phyloP scores from a whole-genome alignment of 306 rosid genomes.

The Acacia acuminata region DNA sequence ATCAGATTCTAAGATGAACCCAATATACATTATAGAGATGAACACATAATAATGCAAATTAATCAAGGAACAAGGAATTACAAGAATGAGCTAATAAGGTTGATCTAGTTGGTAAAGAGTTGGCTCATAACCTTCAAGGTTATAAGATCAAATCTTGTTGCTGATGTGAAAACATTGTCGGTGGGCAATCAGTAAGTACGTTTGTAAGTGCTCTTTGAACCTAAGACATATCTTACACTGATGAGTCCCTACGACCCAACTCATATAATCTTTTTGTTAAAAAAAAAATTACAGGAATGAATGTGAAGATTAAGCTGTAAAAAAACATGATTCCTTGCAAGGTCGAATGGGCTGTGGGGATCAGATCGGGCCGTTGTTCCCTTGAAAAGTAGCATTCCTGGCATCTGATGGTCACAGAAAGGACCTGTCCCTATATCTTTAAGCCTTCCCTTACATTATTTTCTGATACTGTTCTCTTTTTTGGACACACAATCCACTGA shows the following conservation, averaged over 20 bases:
- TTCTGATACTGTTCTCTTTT: conserved; percentile 9
- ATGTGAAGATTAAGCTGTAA: neutral
- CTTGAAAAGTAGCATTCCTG: conserved; percentile 42
- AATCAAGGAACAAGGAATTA: neutral
- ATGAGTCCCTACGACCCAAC: too few species aligned
- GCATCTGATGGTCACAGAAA: conserved; percentile 10
- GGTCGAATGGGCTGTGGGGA: conserved; percentile 57
- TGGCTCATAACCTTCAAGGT: too few species aligned
- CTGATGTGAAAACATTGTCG: too few species aligned
- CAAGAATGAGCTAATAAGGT: neutral
- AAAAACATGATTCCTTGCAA: neutral
- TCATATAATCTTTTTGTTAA: too few species aligned
- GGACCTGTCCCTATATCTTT: conserved; percentile 12
- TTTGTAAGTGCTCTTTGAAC: too few species aligned
- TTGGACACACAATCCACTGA: neutral
- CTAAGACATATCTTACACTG: too few species aligned
- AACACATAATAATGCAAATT: too few species aligned
- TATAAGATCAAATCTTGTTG: too few species aligned
- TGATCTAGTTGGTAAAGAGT: too few species aligned
- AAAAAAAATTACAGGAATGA: neutral
- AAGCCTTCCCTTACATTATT: conserved; percentile 7
- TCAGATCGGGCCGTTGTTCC: conserved; percentile 49
- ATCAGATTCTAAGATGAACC: neutral
- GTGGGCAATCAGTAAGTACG: too few species aligned
- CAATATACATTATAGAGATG: too few species aligned